Percentiles rank a stretch among this genome's conserved stretches.
Conservation (phyloP, 169 alveolate genomes). For the Cryptosporidium muris region DNA sequence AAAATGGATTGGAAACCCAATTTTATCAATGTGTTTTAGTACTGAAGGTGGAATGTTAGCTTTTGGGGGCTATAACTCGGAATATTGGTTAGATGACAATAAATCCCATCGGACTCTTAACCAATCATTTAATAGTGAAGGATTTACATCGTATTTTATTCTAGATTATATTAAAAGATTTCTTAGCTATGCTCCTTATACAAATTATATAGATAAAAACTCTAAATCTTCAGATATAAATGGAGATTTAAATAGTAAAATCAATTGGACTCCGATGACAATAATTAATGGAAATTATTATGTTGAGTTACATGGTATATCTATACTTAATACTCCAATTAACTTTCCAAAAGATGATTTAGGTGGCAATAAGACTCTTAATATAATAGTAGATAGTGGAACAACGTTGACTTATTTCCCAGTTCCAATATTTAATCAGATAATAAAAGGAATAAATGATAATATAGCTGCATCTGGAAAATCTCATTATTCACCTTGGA, state of each 20-base stretch:
- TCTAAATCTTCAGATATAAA: slow-evolving; percentile 1
- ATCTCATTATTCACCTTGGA: slow-evolving; percentile 3
- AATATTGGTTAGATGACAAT: slow-evolving; percentile 28
- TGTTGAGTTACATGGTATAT: slow-evolving; percentile 14
- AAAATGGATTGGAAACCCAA: slow-evolving; percentile 37
- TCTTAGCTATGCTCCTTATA: slow-evolving; percentile 22
- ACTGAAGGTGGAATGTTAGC: slow-evolving; percentile 68
- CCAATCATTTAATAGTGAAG: slow-evolving; percentile 1
- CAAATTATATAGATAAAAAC: neutral
- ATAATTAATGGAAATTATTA: slow-evolving; percentile 60
- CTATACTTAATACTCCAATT: slow-evolving; percentile 30
- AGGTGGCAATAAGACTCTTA: slow-evolving; percentile 19
- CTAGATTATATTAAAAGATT: neutral
- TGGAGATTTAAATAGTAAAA: neutral
- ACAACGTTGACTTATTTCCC: slow-evolving; percentile 78
- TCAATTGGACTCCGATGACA: slow-evolving; percentile 61
- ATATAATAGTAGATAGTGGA: slow-evolving; percentile 74
- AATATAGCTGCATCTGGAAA: slow-evolving; percentile 55
- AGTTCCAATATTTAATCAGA: slow-evolving; percentile 57
- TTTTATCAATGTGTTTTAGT: slow-evolving; percentile 61
- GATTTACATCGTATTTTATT: slow-evolving; percentile 17
- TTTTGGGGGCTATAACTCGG: slow-evolving; percentile 66
- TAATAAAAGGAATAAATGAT: slow-evolving; percentile 65
- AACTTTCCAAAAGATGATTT: slow-evolving; percentile 26
- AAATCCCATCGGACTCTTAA: too few relatives aligned